phyloP scores from a whole-genome alignment of 495 filamentous ascomycete genomes.

The Lasiosphaeria ovina region DNA sequence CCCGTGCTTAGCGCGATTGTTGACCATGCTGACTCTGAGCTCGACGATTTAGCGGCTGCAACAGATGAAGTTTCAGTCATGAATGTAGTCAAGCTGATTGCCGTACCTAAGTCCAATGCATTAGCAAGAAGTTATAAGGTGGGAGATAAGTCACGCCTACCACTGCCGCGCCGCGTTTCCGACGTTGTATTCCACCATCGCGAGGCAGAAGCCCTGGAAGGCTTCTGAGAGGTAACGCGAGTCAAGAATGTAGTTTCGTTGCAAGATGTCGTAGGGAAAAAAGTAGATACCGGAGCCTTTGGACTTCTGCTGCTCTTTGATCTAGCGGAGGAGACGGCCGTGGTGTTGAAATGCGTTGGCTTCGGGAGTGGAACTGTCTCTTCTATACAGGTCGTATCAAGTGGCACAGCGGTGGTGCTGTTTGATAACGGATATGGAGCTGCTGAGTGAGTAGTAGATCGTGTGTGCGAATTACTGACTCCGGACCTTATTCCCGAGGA shows the following conservation, averaged over 20 bases:
- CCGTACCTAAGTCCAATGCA: not conserved
- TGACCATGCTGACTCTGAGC: constrained; percentile 1
- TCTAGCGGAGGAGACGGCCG: not conserved
- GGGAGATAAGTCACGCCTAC: not conserved
- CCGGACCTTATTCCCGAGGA: constrained; percentile 2
- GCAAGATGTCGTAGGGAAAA: constrained; percentile 16
- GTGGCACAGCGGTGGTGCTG: constrained; percentile 9
- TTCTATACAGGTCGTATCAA: constrained; percentile 22
- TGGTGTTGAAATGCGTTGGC: not conserved
- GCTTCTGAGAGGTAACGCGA: not conserved
- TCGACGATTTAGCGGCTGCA: constrained; percentile 5
- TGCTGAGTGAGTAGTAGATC: constrained; percentile 5
- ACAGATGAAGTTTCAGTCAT: not conserved
- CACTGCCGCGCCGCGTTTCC: not conserved
- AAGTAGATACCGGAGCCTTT: constrained; percentile 3
- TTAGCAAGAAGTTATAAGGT: not conserved
- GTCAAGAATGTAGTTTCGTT: constrained; percentile 22
- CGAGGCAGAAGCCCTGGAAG: constrained; percentile 3
- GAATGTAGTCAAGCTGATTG: not conserved
- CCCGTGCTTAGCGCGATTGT: not conserved
- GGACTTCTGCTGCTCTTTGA: not conserved
- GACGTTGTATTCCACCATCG: constrained; percentile 12
- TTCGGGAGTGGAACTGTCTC: constrained; percentile 5
- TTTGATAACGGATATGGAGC: constrained; percentile 17
- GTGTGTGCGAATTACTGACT: not conserved